Evolutionary conservation across 352 stramenopile genomes (phyloP).

Genomic region (Phytophthora citricola): DNA sequence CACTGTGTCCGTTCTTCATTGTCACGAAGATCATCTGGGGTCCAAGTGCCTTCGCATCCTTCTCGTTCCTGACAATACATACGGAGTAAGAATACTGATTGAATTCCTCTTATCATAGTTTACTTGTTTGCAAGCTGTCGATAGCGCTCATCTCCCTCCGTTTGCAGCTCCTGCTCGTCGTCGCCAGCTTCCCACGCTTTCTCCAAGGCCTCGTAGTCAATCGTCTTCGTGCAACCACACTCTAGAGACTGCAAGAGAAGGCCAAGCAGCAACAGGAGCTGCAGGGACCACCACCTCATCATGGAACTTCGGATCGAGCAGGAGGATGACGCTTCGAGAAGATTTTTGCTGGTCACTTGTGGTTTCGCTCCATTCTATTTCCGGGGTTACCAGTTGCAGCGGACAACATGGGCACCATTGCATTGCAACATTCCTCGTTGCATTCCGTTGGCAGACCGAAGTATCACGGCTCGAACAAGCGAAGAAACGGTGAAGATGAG

Average conservation of each 20-base stretch:
- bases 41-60: constrained; percentile 57
- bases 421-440: constrained; percentile 7
- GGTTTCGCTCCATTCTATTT: constrained; percentile 23
- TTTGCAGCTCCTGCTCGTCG: constrained; percentile 47
- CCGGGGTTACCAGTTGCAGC: neutral
- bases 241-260: constrained; percentile 13
- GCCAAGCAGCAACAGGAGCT: neutral
- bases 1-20: constrained; percentile 28
- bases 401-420: constrained; percentile 1
- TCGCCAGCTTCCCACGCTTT: constrained; percentile 70
- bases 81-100: constrained; percentile 3
- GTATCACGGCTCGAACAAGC: neutral
- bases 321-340: constrained; percentile 19
- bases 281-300: constrained; percentile 7
- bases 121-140: constrained; percentile 46
- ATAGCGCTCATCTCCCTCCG: constrained; percentile 62
- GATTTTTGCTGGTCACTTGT: constrained; percentile 17
- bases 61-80: constrained; percentile 32
- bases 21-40: constrained; percentile 87
- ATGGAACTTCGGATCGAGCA: neutral
- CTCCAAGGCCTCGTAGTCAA: constrained; percentile 76
- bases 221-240: constrained; percentile 21
- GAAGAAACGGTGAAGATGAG: constrained; percentile 13
- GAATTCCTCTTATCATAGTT: neutral
- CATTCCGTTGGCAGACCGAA: neutral